phyloP scores from a whole-genome alignment of 768 basidiomycete species.

The Amanita thiersii region DNA sequence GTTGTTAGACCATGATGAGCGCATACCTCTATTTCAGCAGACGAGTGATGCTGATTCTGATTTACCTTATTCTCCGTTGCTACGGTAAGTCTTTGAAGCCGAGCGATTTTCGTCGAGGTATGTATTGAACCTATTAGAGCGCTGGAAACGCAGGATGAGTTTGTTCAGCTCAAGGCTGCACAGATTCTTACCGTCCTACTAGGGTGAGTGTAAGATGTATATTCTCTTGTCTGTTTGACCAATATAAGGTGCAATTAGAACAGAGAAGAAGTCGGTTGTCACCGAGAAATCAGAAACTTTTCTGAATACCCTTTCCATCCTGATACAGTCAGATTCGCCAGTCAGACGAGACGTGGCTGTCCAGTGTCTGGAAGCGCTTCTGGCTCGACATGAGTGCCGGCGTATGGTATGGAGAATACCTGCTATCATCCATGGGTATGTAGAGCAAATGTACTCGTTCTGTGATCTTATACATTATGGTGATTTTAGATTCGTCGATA shows the following conservation, averaged over 20 bases:
- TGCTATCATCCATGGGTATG: slow-evolving; percentile 61
- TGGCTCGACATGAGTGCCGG: slow-evolving; percentile 76
- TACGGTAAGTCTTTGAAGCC: slow-evolving; percentile 39
- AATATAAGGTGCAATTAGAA: slow-evolving; percentile 3
- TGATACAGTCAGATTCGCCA: slow-evolving; percentile 50
- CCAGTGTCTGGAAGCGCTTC: slow-evolving; percentile 80
- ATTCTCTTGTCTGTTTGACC: neutral
- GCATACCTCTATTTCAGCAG: slow-evolving; percentile 66
- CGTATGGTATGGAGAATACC: slow-evolving; percentile 73
- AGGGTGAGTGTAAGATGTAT: slow-evolving; percentile 34
- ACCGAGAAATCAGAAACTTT: slow-evolving; percentile 42
- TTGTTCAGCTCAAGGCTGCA: slow-evolving; percentile 84
- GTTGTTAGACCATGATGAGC: slow-evolving; percentile 76
- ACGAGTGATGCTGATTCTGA: slow-evolving; percentile 63
- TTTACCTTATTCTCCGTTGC: slow-evolving; percentile 71
- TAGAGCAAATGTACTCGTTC: neutral
- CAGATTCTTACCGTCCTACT: slow-evolving; percentile 86
- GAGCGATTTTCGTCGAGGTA: neutral
- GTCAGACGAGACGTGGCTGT: slow-evolving; percentile 86
- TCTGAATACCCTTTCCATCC: slow-evolving; percentile 45
- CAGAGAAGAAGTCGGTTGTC: slow-evolving; percentile 2
- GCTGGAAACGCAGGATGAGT: slow-evolving; percentile 85
- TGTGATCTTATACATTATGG: slow-evolving; percentile 3
- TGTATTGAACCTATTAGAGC: slow-evolving; percentile 35
- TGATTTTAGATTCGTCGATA: slow-evolving; percentile 70